phyloP scores from a whole-genome alignment of 202 grass and related monocot species.

The Schoenoplectus tabernaemontani region DNA sequence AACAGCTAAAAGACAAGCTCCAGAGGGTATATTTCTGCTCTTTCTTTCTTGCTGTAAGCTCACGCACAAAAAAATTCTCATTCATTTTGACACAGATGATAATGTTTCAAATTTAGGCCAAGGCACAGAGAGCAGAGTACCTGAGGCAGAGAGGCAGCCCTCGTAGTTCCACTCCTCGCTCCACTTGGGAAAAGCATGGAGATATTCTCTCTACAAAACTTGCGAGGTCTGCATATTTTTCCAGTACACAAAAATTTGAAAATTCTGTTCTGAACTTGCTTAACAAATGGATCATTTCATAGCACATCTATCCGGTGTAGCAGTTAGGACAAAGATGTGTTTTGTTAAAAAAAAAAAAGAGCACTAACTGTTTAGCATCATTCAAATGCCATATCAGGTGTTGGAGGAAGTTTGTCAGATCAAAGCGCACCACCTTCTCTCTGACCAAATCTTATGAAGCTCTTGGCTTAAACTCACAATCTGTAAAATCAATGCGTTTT shows the following conservation, averaged over 20 bases:
- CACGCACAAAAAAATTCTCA: background rate
- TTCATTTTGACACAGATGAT: background rate
- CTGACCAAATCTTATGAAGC: conserved; percentile 62
- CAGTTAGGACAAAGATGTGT: background rate
- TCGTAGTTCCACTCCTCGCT: conserved; percentile 29
- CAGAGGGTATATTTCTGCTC: conserved; percentile 46
- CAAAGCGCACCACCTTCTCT: conserved; percentile 48
- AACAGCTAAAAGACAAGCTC: conserved; percentile 78
- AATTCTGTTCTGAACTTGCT: background rate
- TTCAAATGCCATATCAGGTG: conserved; percentile 34
- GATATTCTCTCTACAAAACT: conserved; percentile 74
- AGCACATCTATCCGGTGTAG: background rate
- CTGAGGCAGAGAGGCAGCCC: conserved; percentile 75
- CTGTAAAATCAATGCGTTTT: conserved; percentile 81
- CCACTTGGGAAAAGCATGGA: conserved; percentile 52
- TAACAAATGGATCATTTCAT: background rate
- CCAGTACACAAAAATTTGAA: background rate
- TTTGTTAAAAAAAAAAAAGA: background rate
- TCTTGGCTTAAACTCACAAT: conserved; percentile 58
- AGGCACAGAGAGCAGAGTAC: conserved; percentile 74
- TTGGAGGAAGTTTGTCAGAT: conserved; percentile 85
- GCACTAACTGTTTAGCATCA: background rate
- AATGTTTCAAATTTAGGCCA: conserved; percentile 40
- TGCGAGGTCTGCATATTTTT: conserved; percentile 41
- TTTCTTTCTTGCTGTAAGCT: conserved; percentile 6